phyloP scores from a whole-genome alignment of 495 filamentous ascomycete species.

The Aspergillus kassunensis region DNA sequence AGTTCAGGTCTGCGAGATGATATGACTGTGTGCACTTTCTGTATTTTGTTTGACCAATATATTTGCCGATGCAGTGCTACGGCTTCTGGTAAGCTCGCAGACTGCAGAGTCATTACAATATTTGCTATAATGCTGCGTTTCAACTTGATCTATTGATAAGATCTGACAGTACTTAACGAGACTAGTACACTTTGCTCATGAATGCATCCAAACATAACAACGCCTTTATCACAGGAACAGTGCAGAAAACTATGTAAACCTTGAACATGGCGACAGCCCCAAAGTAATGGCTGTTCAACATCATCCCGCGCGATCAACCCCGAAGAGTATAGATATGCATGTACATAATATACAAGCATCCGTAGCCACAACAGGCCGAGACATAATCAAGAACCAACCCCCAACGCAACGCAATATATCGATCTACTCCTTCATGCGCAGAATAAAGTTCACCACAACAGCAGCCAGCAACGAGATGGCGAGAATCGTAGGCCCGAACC shows the following conservation, averaged over 20 bases:
- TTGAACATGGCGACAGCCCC: neutral
- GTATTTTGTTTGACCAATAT: neutral
- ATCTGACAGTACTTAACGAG: neutral
- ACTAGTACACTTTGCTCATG: constrained; percentile 9
- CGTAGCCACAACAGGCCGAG: neutral
- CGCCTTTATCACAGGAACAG: constrained; percentile 6
- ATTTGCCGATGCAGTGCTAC: neutral
- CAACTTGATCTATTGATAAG: neutral
- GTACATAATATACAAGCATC: neutral
- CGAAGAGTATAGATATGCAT: neutral
- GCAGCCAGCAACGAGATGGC: constrained; percentile 79
- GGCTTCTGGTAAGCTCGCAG: neutral
- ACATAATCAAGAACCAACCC: neutral
- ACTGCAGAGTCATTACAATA: neutral
- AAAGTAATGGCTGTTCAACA: no score
- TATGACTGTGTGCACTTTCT: neutral
- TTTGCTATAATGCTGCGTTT: neutral
- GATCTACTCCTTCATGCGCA: constrained; percentile 60
- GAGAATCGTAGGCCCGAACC: constrained; percentile 85
- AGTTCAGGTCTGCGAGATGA: constrained; percentile 6
- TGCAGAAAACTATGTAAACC: neutral
- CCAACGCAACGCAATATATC: neutral
- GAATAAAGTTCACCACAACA: constrained; percentile 88
- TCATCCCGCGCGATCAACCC: neutral
- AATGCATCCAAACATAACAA: constrained; percentile 14